Conservation (phyloP, 2,329 filamentous ascomycete species). For the Stenocarpella maydis region DNA sequence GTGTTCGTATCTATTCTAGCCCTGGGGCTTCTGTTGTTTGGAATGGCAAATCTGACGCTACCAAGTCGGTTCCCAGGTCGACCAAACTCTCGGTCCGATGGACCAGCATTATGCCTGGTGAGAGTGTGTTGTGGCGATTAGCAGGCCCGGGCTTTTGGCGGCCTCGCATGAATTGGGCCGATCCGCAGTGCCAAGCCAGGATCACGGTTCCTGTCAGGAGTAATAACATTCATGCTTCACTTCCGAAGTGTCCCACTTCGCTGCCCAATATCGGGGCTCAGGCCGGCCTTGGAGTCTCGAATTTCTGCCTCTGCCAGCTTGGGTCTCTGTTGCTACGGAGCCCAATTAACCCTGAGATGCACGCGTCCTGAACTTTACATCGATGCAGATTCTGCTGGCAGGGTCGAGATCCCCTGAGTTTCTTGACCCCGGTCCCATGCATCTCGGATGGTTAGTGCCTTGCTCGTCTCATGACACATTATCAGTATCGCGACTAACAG, state of each 20-base stretch:
- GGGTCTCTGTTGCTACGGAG: not conserved
- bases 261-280: constrained; percentile 18
- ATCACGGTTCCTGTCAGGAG: not conserved
- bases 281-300: not conserved
- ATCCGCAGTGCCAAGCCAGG: constrained; percentile 17
- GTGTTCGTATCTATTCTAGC: not conserved
- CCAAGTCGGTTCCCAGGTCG: constrained; percentile 22
- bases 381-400: not conserved
- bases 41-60: constrained; percentile 13
- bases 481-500: constrained; percentile 22
- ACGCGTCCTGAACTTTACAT: not conserved
- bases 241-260: constrained; percentile 24
- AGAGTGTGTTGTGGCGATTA: constrained; percentile 5
- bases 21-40: constrained; percentile 12
- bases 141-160: no score
- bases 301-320: not conserved
- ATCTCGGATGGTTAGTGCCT: constrained; percentile 17
- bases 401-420: not conserved
- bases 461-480: constrained; percentile 19
- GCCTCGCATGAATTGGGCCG: constrained; percentile 19
- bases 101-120: constrained; percentile 22
- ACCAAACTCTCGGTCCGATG: constrained; percentile 6
- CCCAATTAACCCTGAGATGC: constrained; percentile 2
- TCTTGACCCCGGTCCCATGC: constrained; percentile 10
- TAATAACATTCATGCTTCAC: constrained; percentile 25